Evolutionary conservation across 331 rosid genomes (phyloP), one percentile per base, ranked within the genome.

Genomic region (Prunus yedoensis): DNA sequence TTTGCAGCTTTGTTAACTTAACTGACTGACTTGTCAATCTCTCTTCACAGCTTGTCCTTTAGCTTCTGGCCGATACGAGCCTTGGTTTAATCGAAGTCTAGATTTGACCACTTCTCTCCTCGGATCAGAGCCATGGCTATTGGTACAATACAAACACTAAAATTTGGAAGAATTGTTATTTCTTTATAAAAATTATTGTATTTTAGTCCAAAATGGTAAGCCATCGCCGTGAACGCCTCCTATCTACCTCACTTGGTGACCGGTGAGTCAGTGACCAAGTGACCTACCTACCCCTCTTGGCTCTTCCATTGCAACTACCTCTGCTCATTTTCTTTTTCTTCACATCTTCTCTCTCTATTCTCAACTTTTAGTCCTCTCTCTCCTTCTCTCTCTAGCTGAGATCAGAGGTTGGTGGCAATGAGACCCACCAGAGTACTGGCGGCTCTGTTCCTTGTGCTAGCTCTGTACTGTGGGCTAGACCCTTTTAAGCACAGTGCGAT

Each of bases 381-480:
- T 20, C 62, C 20, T 14, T 11, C 63, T 23, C 30, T 58, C 35
- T 58, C 32, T 23, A 21, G 32, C 32, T 58, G 32, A 25, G 1
- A 58, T 18, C 64, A 32, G 45, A 27, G 43, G 43, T 27, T 1
- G 66, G 52, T 66, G 70, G 43, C 85, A 16, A 89, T 88, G 94
- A 58, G 77, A 38, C 27, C 77, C 46, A 54, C 47, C 12, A 66
- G 86, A 68, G 45, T 20, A 47, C n/a, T 90, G 8, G 84, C 89
- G 6, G 66, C 68, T 10, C 4, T 81, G 10, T 72, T 89, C 74
- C 78, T 94, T 47, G 35, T 83, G 1, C 3, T 89, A 0, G 97
- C 93, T 18, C 43, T 94, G 23, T 94, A 94, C 85, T 91, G 97
- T 52, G 97, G 89, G 2, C 52, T 75, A 0, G 98, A 94, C 84